phyloP scores from a whole-genome alignment of 148 eudicot genomes.

The Hydrangea macrophylla region DNA sequence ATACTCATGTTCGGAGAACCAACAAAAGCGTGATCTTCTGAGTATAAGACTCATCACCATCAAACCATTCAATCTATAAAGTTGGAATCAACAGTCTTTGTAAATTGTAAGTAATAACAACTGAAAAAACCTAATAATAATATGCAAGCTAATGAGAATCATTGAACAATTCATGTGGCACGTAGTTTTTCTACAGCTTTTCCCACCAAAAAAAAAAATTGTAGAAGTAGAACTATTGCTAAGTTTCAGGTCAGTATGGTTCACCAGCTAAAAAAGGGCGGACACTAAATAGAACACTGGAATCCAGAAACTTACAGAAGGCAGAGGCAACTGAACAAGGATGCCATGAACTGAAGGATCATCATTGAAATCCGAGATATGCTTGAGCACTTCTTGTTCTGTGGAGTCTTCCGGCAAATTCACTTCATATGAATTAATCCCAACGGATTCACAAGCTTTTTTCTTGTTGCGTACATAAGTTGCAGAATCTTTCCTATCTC shows the following conservation, averaged over 20 bases:
- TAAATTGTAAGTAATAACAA: background rate
- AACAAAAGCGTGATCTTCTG: no score
- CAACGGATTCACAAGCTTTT: slow-evolving; percentile 79
- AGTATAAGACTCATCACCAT: no score
- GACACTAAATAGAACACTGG: no score
- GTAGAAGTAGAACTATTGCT: background rate
- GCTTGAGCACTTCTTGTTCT: slow-evolving; percentile 71
- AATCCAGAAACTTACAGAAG: slow-evolving; percentile 57
- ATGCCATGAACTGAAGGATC: slow-evolving; percentile 85
- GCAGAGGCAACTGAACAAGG: slow-evolving; percentile 91
- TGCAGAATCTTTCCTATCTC: slow-evolving; percentile 90
- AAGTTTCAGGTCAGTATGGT: background rate
- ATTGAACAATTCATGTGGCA: background rate
- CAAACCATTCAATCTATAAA: no score
- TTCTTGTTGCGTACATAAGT: slow-evolving; percentile 90
- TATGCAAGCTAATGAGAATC: background rate
- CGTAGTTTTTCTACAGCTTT: background rate
- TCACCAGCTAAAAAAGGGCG: background rate
- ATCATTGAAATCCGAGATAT: slow-evolving; percentile 68
- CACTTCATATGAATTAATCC: slow-evolving; percentile 81
- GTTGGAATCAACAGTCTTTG: no score
- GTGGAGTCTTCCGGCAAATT: slow-evolving; percentile 62
- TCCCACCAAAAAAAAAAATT: background rate
- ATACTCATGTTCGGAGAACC: no score
- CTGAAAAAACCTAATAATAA: background rate